Evolutionary conservation across 805 yeast species (phyloP).

Genomic region (Cyberlindnera subsufficiens): DNA sequence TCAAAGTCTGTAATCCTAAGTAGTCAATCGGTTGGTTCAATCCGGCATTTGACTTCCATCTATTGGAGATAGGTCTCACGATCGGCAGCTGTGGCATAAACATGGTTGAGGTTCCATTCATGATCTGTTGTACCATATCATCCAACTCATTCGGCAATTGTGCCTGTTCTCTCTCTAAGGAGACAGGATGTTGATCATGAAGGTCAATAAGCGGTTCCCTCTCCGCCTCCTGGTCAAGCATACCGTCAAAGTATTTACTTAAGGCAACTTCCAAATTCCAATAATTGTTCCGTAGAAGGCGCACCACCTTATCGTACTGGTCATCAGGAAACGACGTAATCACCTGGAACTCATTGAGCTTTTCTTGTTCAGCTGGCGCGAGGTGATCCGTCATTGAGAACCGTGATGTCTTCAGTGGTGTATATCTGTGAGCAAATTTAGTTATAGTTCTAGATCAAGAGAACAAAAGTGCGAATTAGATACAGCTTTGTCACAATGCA

Average conservation of each 20-base stretch:
- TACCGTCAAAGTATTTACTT: constrained; percentile 56
- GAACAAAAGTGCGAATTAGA: too few species aligned
- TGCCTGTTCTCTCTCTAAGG: too few species aligned
- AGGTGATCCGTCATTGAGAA: constrained; percentile 16
- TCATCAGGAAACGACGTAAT: constrained; percentile 44
- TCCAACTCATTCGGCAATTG: not conserved
- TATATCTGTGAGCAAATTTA: too few species aligned
- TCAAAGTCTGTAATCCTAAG: constrained; percentile 11
- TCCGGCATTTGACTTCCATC: constrained; percentile 17
- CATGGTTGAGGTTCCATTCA: not conserved
- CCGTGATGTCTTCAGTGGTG: not conserved
- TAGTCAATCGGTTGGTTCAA: constrained; percentile 3
- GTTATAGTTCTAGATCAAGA: too few species aligned
- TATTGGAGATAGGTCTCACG: constrained; percentile 28
- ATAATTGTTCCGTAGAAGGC: constrained; percentile 43
- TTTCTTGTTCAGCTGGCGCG: constrained; percentile 35
- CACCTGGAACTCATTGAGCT: constrained; percentile 42
- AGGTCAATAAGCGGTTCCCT: constrained; percentile 2
- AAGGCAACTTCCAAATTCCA: constrained; percentile 61
- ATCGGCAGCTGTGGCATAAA: constrained; percentile 25
- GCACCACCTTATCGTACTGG: constrained; percentile 39
- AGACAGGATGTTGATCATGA: not conserved
- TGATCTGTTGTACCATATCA: not conserved
- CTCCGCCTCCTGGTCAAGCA: constrained; percentile 28
- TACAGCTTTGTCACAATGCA: too few species aligned